A percentile compares a stretch with the other conserved stretches of the same genome.
Evolutionary conservation across 129 eudicot species (phyloP).

Genomic region (Flaveria brownii): DNA sequence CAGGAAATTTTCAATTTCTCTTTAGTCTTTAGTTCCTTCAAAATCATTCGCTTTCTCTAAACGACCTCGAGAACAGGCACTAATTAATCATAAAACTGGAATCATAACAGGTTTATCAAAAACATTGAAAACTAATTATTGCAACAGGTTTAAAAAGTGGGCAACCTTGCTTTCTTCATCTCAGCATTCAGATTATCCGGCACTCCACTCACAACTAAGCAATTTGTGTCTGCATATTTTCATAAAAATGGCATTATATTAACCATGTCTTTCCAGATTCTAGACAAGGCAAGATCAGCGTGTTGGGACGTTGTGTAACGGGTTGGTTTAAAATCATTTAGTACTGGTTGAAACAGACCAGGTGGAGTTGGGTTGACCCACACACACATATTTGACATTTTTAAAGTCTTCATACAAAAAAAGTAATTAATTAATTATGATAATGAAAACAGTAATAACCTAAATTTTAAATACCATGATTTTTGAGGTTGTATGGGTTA

Average conservation of each 20-base stretch:
- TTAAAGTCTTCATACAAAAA: background rate
- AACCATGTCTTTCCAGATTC: slow-evolving; percentile 16
- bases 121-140: background rate
- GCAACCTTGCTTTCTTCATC: slow-evolving; percentile 82
- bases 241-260: slow-evolving; percentile 11
- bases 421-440: background rate
- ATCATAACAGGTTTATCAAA: background rate
- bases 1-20: too few species aligned
- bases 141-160: background rate
- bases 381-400: background rate
- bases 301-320: background rate
- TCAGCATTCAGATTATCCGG: slow-evolving; percentile 60
- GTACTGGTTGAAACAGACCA: background rate
- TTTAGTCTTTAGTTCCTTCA: background rate
- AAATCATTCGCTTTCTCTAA: background rate
- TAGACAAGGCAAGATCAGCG: background rate
- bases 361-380: slow-evolving; percentile 1
- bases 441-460: background rate
- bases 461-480: background rate
- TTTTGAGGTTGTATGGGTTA: background rate
- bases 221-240: slow-evolving; percentile 60
- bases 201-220: slow-evolving; percentile 74
- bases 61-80: background rate
- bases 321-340: background rate
- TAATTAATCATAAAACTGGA: background rate